Base-by-base conservation (phyloP, 495 filamentous ascomycete genomes). In the Penicillium lagena region DNA sequence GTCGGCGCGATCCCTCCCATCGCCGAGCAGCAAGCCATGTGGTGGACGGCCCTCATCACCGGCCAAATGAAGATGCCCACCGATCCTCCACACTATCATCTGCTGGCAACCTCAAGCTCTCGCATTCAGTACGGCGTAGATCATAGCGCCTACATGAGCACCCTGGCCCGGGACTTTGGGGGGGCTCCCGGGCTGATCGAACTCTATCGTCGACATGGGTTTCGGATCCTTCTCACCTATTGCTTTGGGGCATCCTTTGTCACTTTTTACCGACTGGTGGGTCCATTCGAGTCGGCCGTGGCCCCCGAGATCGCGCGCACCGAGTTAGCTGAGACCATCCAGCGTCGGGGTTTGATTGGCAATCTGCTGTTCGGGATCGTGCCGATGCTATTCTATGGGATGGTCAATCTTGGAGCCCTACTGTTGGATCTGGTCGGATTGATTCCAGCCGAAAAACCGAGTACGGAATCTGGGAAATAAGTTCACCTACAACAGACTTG, bases 141-240 rank as follows among this genome's bases (percentile, higher is more conserved):
- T 31, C 49, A 51, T 39, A 43, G 43, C 40, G 49, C 49, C 1
- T 51, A 51, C 39, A 51, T 51, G 49, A 47, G 49, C 31, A 51
- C 49, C 1, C 28, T 51, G 9, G 49, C 49, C 32, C 39, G 36
- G 10, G 49, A 51, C 29, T 51, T 51, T 13, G 43, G 43, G 12
- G 49, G 49, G 10, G 49, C 49, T 1, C 49, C 49, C 1, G 43
- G 43, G 7, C 35, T 51, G 10, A 15, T 46, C 12, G 49, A 51
- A 12, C 30, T 51, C 13, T 51, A 51, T 40, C 43, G 39, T 17
- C 38, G 40, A 4, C 49, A 51, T 30, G 49, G 49, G 9, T 8
- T 43, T 29, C 40, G 36, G 5, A 43, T 47, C 12, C 40, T 51
- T 7, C 39, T 51, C 3, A 43, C 39, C 4, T 51, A 51, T 12